phyloP scores from a whole-genome alignment of 31 red algal genomes.

The Endocladia muricata region DNA sequence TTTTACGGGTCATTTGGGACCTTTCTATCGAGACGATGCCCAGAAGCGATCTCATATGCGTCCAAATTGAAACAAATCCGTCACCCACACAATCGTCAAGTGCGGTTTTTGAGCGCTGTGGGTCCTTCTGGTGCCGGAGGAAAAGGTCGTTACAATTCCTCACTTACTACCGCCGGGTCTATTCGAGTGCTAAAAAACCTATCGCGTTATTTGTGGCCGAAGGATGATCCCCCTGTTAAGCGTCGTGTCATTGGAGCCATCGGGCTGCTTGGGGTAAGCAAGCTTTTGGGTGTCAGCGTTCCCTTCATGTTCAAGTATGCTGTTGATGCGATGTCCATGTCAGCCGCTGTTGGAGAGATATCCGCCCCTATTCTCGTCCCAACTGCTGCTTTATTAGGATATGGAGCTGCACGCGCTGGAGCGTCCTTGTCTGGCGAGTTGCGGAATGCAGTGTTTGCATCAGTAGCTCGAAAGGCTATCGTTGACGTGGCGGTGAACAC shows the following conservation, averaged over 20 bases:
- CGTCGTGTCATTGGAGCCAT: constrained; percentile 67
- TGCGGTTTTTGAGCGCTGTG: background rate
- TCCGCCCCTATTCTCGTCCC: constrained; percentile 46
- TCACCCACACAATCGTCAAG: no score
- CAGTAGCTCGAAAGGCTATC: constrained; percentile 85
- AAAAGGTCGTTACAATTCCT: background rate
- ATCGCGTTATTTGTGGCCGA: constrained; percentile 83
- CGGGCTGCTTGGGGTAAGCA: constrained; percentile 63
- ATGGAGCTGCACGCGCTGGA: constrained; percentile 83
- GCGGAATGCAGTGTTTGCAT: constrained; percentile 90
- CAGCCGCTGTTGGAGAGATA: constrained; percentile 3
- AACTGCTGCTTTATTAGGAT: constrained; percentile 78
- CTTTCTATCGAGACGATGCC: no score
- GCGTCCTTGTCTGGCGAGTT: constrained; percentile 80
- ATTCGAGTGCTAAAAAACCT: constrained; percentile 70
- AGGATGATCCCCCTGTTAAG: constrained; percentile 59
- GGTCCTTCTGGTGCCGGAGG: background rate
- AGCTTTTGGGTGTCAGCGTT: constrained; percentile 73
- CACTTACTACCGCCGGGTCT: constrained; percentile 24
- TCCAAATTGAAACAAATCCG: no score
- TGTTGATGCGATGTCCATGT: constrained; percentile 71
- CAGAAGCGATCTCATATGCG: no score
- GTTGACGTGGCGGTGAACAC: constrained; percentile 89
- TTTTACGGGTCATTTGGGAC: no score
- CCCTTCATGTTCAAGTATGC: constrained; percentile 94